phyloP scores from a whole-genome alignment of 2,329 filamentous ascomycete species.

The Neophaeococcomyces aloes region DNA sequence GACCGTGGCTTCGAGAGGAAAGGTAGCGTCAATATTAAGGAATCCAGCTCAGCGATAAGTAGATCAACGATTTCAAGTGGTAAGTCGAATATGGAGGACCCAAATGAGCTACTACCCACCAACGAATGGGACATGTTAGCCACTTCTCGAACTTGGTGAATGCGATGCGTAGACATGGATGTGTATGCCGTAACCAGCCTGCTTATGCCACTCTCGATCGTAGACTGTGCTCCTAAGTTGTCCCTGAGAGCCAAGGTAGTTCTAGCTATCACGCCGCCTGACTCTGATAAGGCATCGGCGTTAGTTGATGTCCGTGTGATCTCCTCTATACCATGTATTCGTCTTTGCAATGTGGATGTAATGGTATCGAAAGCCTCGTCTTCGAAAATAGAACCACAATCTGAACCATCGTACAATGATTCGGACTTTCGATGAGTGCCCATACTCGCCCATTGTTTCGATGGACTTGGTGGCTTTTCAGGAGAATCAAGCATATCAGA shows the following conservation, averaged over 20 bases:
- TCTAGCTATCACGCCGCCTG: conserved; percentile 43
- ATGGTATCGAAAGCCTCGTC: conserved; percentile 43
- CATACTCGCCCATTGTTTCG: conserved; percentile 9
- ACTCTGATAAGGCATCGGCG: conserved; percentile 30
- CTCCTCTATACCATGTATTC: conserved; percentile 46
- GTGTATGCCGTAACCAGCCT: conserved; percentile 49
- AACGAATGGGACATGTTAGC: conserved; percentile 49
- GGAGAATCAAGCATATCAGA: conserved; percentile 21
- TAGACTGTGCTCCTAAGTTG: conserved; percentile 42
- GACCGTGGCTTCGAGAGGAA: conserved; percentile 26
- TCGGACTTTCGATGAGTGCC: conserved; percentile 29
- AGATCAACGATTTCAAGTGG: conserved; percentile 45
- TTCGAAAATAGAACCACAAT: conserved; percentile 48
- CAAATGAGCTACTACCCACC: conserved; percentile 25
- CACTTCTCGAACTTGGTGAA: conserved; percentile 49
- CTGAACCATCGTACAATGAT: conserved; percentile 47
- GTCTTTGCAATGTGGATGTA: conserved; percentile 43
- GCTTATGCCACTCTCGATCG: conserved; percentile 46
- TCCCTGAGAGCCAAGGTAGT: conserved; percentile 43
- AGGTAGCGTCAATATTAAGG: conserved; percentile 43
- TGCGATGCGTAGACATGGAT: conserved; percentile 49
- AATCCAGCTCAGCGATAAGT: conserved; percentile 46
- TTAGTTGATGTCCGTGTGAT: conserved; percentile 36
- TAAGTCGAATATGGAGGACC: conserved; percentile 29
- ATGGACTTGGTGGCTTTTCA: conserved; percentile 27